These are phyloP conservation scores for Mortierella sp. DNA, from an alignment of 371 early-diverging fungal species.

Conservation along the genomic window DNA sequence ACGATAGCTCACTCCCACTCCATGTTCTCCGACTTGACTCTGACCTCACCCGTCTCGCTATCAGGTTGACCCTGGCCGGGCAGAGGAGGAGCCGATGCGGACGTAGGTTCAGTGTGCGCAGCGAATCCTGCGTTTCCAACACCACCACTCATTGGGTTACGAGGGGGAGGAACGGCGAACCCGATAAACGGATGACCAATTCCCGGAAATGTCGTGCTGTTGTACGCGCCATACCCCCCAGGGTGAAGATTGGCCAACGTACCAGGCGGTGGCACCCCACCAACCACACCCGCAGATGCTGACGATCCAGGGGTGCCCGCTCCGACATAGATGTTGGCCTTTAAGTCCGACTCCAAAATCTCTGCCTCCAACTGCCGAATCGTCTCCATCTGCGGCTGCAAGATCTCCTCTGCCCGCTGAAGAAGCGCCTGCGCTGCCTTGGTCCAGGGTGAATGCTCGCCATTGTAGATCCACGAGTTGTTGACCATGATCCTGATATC, in stretches of 20 bases:
- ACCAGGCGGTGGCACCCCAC: slow-evolving; percentile 19
- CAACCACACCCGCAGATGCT: not conserved
- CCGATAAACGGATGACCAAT: slow-evolving; percentile 42
- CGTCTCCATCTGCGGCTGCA: slow-evolving; percentile 44
- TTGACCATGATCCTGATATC: slow-evolving; percentile 57
- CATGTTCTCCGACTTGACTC: slow-evolving; percentile 46
- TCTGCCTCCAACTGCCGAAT: slow-evolving; percentile 47
- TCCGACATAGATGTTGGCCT: slow-evolving; percentile 37
- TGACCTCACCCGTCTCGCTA: slow-evolving; percentile 21
- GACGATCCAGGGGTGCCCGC: slow-evolving; percentile 18
- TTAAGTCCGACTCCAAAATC: slow-evolving; percentile 44
- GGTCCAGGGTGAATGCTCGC: slow-evolving; percentile 45
- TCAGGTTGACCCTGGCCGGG: not conserved
- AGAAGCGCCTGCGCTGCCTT: slow-evolving; percentile 32
- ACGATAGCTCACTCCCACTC: slow-evolving; percentile 29
- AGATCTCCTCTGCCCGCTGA: slow-evolving; percentile 38
- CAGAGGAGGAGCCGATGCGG: not conserved
- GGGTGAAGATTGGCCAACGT: slow-evolving; percentile 35
- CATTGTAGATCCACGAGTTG: slow-evolving; percentile 56
- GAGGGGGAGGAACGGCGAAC: slow-evolving; percentile 17
- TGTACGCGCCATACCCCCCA: slow-evolving; percentile 47
- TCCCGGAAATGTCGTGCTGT: slow-evolving; percentile 36
- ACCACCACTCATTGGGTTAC: not conserved
- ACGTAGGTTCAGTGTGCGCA: not conserved
- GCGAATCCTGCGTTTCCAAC: not conserved